Base-by-base conservation (phyloP, 2,329 filamentous ascomycete genomes). In the Colletotrichum ledebouriae region DNA sequence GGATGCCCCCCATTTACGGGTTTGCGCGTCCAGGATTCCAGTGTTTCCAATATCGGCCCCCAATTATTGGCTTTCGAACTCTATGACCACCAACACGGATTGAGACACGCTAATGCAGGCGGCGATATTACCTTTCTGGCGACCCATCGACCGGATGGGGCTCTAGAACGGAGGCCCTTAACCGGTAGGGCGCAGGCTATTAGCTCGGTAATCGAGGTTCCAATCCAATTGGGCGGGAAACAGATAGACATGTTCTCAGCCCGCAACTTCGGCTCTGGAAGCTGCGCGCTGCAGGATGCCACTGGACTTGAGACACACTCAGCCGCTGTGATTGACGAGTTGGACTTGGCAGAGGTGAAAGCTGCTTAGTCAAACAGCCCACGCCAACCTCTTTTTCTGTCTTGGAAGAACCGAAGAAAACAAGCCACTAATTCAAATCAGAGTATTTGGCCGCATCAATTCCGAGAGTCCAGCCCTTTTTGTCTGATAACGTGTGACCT, bases 31-130 rank as follows among this genome's bases (percentile, higher is more conserved):
- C 41, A 11, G 34, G 13, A 41, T 64, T 65, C 9, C 41, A 11
- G 34, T n/a, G 49, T 64, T 65, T 50, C 61, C 61, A 60, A 65
- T 56, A 56, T 11, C 61, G 15, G 34, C 17, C 53, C 39, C n/a
- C 34, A 52, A 47, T 39, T 56, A 59, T 52, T 22, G 20, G 25
- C 12, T 37, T 22, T 20, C 11, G 15, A 65, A 68, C 49, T 65
- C 47, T 67, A 50, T 50, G 29, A 22, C 25, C 53, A 53, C 63
- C 65, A 63, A 64, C 46, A 12, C 20, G 53, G 20, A 4, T 56
- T 68, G 55, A 68, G 55, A 65, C 65, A 17, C 65, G 47, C 55
- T 65, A 56, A 56, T 60, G 47, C 49, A 68, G 44, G 47, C 25
- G n/a, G 12, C 55, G 41, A 68, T 59, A 65, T 65, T 52, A 65